Evolutionary conservation across 2,329 filamentous ascomycete species (phyloP), one percentile per base, ranked within the genome.

Genomic region (Pseudogymnoascus sp.): DNA sequence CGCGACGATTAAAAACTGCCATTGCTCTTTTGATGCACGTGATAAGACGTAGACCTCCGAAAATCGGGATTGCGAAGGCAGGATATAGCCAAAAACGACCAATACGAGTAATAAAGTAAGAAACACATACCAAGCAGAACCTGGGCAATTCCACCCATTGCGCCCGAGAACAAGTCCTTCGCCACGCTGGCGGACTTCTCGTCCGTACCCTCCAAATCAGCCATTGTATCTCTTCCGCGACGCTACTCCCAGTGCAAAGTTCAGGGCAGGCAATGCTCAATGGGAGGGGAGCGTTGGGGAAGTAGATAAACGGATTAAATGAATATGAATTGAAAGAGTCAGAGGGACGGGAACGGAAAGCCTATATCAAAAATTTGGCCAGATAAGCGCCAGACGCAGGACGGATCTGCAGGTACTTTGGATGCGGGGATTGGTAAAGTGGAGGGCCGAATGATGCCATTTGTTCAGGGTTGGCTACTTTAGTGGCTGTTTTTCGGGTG

Each of bases 91-190:
- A 58, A 47, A 61, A 33, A 33, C n/a, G 44, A 31, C 15, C 6
- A 47, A 60, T n/a, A n/a, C n/a, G 21, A 58, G 47, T 35, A 61
- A 64, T 29, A 58, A 63, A 21, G 21, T 21, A 21, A 60, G 21
- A 47, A 60, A 54, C 61, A 81, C 85, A 76, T 78, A 96, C 92
- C 93, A 67, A 97, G 82, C 65, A 99, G 78, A 44, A 99, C 94
- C 76, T 99, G 94, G 15, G 94, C 93, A 68, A 97, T 82, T 69
- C 94, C 94, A 65, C 94, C 94, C 6, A 88, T 89, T 63, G 94
- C 94, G 37, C 94, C 94, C 9, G 94, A 85, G 72, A 93, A 89
- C 63, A 99, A 79, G 76, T 99, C 94, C 80, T 97, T 99, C 62
- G 24, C 57, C 21, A 59, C 57, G 57, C 57, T 59, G 17, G 57